phyloP scores from a whole-genome alignment of 2,329 filamentous ascomycete species.

The Penicillium janthinellum region DNA sequence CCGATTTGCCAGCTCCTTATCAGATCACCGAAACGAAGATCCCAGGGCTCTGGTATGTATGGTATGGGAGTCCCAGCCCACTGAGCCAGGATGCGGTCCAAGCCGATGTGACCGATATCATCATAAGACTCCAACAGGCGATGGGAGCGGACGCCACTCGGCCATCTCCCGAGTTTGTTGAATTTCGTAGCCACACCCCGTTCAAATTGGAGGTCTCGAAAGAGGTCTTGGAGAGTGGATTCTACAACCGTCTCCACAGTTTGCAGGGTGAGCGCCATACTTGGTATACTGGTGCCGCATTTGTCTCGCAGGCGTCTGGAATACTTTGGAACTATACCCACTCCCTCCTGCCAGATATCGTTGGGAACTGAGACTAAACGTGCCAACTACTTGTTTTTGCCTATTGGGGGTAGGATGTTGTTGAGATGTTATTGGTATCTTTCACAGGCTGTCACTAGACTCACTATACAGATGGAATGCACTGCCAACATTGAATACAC shows the following conservation, averaged over 20 bases:
- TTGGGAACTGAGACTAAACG: not conserved
- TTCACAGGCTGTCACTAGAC: too few species aligned
- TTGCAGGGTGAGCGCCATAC: conserved; percentile 47
- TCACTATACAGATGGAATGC: too few species aligned
- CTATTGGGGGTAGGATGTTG: too few species aligned
- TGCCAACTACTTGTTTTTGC: too few species aligned
- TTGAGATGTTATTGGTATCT: too few species aligned
- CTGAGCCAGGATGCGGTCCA: not conserved
- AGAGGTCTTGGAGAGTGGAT: conserved; percentile 18
- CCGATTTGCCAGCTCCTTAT: too few species aligned
- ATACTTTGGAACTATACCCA: conserved; percentile 21
- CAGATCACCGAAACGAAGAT: too few species aligned
- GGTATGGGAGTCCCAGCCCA: not conserved
- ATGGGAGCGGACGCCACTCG: not conserved
- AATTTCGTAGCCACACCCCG: conserved; percentile 28
- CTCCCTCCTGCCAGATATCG: not conserved
- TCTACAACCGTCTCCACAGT: not conserved
- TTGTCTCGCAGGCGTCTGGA: conserved; percentile 10
- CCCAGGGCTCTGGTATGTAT: not conserved
- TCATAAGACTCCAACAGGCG: not conserved
- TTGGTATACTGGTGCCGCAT: conserved; percentile 48
- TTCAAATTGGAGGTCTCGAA: conserved; percentile 30
- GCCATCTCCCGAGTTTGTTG: not conserved
- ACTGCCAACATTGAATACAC: too few species aligned
- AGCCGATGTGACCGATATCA: not conserved